Evolutionary conservation across 768 basidiomycete species (phyloP).

Genomic region (Kwoniella mangroviensis): DNA sequence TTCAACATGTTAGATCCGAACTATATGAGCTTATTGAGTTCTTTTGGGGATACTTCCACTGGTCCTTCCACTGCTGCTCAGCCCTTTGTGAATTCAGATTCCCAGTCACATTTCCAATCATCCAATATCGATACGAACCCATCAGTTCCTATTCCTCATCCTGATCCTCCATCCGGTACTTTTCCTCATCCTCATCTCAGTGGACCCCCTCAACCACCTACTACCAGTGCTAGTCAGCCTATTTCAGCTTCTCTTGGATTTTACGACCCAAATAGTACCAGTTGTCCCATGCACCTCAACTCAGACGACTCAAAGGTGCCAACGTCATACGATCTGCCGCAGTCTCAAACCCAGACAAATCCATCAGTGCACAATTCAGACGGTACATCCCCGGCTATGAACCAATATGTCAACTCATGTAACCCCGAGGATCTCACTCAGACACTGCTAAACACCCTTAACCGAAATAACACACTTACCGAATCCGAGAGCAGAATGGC

Average conservation of each 20-base stretch:
- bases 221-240: neutral
- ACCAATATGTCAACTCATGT: neutral
- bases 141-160: neutral
- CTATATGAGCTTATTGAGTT: conserved; percentile 40
- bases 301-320: neutral
- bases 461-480: neutral
- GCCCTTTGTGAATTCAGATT: neutral
- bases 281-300: neutral
- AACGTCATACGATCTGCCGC: too few relatives aligned
- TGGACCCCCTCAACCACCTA: neutral
- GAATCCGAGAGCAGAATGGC: neutral
- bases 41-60: conserved; percentile 30
- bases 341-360: too few relatives aligned
- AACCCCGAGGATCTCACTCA: neutral
- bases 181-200: neutral
- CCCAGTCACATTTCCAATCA: neutral
- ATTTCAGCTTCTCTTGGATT: neutral
- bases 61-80: neutral
- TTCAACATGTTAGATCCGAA: conserved; percentile 47
- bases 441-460: neutral
- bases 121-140: neutral
- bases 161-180: neutral
- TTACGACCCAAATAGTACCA: neutral
- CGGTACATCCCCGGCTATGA: too few relatives aligned
- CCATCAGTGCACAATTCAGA: too few relatives aligned